Percentiles rank a stretch among this genome's conserved stretches.
These are phyloP conservation scores for Pseudogymnoascus sp. DNA, from an alignment of 2,329 filamentous ascomycete genomes.

Conservation along the genomic window DNA sequence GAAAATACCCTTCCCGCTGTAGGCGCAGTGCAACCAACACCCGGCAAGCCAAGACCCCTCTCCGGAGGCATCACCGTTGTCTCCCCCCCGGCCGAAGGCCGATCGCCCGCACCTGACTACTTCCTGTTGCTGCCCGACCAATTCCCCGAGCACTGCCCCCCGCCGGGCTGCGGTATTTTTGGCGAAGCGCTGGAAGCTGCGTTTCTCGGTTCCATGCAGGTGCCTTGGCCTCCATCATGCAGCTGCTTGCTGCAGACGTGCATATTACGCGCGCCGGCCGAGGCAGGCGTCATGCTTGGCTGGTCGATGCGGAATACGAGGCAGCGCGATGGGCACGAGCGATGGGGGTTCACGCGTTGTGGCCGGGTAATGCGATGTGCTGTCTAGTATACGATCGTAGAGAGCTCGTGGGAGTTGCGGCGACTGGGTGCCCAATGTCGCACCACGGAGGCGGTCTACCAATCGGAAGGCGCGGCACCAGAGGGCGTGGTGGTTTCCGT, in stretches of 20 bases:
- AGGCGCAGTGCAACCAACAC: neutral
- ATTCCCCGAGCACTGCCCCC: neutral
- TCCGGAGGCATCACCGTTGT: neutral
- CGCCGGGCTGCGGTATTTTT: slow-evolving; percentile 4
- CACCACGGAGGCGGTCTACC: neutral
- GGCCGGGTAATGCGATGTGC: slow-evolving; percentile 2
- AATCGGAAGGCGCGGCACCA: slow-evolving; percentile 6
- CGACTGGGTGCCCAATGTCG: slow-evolving; percentile 3
- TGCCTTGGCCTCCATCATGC: neutral
- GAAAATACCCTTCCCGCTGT: slow-evolving; percentile 4
- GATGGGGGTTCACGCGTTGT: neutral
- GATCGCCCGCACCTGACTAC: neutral
- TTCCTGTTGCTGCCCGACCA: slow-evolving; percentile 3
- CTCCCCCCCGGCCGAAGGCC: slow-evolving; percentile 1
- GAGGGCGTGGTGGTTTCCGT: neutral
- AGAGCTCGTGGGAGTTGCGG: neutral
- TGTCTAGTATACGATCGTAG: neutral
- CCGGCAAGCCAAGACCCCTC: neutral
- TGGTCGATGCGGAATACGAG: neutral
- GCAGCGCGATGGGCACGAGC: neutral
- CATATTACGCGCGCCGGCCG: neutral
- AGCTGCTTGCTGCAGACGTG: neutral
- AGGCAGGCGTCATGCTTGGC: neutral
- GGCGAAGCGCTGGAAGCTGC: slow-evolving; percentile 4
- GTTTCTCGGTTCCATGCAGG: neutral